Evolutionary conservation across 2,329 filamentous ascomycete genomes (phyloP), one percentile per base, ranked within the genome.

Genomic region (Metarhizium rileyi): DNA sequence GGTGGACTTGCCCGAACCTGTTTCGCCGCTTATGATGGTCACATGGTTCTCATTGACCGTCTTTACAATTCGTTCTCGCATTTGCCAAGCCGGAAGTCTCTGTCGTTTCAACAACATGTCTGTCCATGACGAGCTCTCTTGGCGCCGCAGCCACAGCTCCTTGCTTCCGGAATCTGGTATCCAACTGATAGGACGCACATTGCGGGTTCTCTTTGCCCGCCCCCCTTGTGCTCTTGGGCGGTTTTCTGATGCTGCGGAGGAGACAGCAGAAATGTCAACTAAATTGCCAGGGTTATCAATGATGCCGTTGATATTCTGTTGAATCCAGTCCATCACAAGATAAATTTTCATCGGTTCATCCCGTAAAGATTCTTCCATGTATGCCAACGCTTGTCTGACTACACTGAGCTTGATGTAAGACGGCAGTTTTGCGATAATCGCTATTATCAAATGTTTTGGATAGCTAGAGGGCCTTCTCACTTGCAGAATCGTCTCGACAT

Each of bases 11-110:
- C 93, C 93, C 18, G 89, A 95, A 48, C 93, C 93, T 4, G 93
- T 98, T 69, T 97, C 93, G 57, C 93, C 93, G 41, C 90, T 94
- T 58, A 98, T 93, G 60, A 98, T 96, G 1, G 89, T 95, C 46
- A 98, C 90, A 65, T 96, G 85, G 60, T 91, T 82, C 4, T 76
- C 71, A 40, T 77, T 77, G 45, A 98, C 87, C 0, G 87, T 86
- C 20, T 78, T 66, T 9, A 97, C 80, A 27, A 98, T 87, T 1
- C 77, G 73, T 20, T 91, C 83, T 58, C 81, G 83, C 59, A 93
- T 81, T 52, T 80, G 79, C 93, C 93, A 98, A 2, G 93, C 93
- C 3, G 93, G 93, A 2, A 98, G 71, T 44, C 76, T 79, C 63
- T 85, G 78, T 41, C 93, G 78, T 58, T 81, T 81, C 18, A 74